Conservation (phyloP, 805 yeast species). For the Candida sithepensis region DNA sequence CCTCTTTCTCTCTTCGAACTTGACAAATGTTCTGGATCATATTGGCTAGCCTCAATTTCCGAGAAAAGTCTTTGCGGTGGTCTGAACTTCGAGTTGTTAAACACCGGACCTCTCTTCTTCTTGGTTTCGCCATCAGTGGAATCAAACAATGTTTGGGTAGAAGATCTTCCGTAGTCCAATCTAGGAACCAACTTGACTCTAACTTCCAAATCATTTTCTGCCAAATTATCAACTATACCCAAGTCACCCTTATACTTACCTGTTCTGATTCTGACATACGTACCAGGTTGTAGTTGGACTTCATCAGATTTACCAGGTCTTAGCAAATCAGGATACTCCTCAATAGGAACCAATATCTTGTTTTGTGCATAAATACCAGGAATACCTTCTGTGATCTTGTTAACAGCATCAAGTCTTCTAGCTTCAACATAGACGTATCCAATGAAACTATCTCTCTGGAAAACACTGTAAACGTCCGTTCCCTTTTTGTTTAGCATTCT, state of each 20-base stretch:
- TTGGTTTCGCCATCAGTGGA: constrained; percentile 19
- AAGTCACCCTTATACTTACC: constrained; percentile 92
- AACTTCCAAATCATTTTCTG: constrained; percentile 95
- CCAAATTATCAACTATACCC: constrained; percentile 87
- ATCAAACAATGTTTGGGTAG: constrained; percentile 23
- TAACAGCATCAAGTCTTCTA: constrained; percentile 86
- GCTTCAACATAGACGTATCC: constrained; percentile 96
- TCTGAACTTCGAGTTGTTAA: constrained; percentile 60
- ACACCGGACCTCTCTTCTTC: constrained; percentile 40
- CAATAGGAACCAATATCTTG: constrained; percentile 87
- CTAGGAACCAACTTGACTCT: constrained; percentile 90
- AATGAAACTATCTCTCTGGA: constrained; percentile 88
- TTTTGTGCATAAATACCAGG: constrained; percentile 73
- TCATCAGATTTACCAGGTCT: constrained; percentile 88
- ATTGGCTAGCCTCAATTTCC: constrained; percentile 82
- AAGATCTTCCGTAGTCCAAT: constrained; percentile 78
- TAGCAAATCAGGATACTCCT: constrained; percentile 89
- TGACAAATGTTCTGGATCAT: constrained; percentile 71
- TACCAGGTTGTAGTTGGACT: constrained; percentile 84
- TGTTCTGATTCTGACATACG: constrained; percentile 84
- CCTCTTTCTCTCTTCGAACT: constrained; percentile 57
- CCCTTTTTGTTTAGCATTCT: constrained; percentile 75
- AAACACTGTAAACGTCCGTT: constrained; percentile 82
- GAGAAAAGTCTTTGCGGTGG: constrained; percentile 86
- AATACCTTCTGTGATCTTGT: constrained; percentile 82